Evolutionary conservation across 2,329 filamentous ascomycete genomes (phyloP).

Genomic region (Ophiostoma tasmaniense): DNA sequence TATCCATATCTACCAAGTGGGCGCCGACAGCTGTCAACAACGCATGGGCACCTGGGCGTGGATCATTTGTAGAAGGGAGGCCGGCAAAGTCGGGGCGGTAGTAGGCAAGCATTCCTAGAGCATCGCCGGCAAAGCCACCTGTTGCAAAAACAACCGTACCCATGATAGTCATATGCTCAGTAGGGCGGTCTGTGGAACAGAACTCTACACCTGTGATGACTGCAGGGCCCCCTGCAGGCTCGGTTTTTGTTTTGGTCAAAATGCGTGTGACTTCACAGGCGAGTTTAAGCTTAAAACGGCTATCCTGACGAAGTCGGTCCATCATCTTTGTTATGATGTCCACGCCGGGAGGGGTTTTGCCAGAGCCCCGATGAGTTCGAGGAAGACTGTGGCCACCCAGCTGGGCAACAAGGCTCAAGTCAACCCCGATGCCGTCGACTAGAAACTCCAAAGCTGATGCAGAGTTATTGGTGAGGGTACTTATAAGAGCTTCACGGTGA

Average conservation of each 20-base stretch:
- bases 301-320: conserved; percentile 38
- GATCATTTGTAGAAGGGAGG: conserved; percentile 77
- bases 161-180: conserved; percentile 58
- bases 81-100: conserved; percentile 87
- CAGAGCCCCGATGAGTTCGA: conserved; percentile 94
- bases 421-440: conserved; percentile 96
- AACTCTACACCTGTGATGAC: conserved; percentile 77
- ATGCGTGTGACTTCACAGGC: conserved; percentile 46
- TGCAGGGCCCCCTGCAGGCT: conserved; percentile 12
- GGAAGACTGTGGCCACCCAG: conserved; percentile 86
- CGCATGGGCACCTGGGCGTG: conserved; percentile 55
- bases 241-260: conserved; percentile 23
- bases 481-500: conserved; percentile 58
- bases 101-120: conserved; percentile 85
- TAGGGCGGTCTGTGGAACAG: conserved; percentile 55
- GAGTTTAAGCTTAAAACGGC: conserved; percentile 42
- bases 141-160: conserved; percentile 91
- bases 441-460: conserved; percentile 95
- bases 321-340: conserved; percentile 90
- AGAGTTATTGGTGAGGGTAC: conserved; percentile 97
- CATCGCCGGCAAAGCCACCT: conserved; percentile 95
- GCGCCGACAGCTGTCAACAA: conserved; percentile 72
- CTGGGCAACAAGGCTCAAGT: conserved; percentile 92
- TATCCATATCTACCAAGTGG: conserved; percentile 98
- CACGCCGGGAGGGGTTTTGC: conserved; percentile 99